A percentile compares a stretch with the other conserved stretches of the same genome.
Conservation (phyloP, 31 red algal genomes). For the Asparagopsis taxiformis region DNA sequence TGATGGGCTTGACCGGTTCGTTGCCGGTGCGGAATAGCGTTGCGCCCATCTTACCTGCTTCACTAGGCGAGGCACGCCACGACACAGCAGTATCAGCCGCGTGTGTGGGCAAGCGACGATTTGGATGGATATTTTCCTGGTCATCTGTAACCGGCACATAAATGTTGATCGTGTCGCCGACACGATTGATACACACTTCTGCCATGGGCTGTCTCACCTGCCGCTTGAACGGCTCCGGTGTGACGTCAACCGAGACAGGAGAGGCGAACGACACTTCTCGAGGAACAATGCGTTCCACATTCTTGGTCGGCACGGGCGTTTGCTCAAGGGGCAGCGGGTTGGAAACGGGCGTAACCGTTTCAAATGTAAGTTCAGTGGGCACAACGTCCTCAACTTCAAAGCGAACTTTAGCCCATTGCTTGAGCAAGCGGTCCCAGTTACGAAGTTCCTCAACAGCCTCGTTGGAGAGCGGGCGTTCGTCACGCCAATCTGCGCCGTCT, state of each 20-base stretch:
- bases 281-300: no score
- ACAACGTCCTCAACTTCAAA: slow-evolving; percentile 2
- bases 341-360: not conserved
- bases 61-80: not conserved
- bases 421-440: slow-evolving; percentile 51
- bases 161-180: slow-evolving; percentile 30
- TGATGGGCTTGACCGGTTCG: not conserved
- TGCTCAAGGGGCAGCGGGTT: not conserved
- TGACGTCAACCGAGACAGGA: not conserved
- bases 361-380: not conserved
- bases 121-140: slow-evolving; percentile 26
- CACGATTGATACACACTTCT: slow-evolving; percentile 13
- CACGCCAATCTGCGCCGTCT: slow-evolving; percentile 65
- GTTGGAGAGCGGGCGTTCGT: slow-evolving; percentile 41
- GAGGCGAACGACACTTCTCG: not conserved
- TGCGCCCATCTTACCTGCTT: not conserved
- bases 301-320: not conserved
- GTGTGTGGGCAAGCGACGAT: not conserved
- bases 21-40: not conserved
- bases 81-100: slow-evolving; percentile 23
- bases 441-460: slow-evolving; percentile 40
- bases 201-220: not conserved
- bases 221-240: not conserved
- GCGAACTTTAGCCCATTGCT: slow-evolving; percentile 38
- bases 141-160: slow-evolving; percentile 5